Conservation (phyloP, 768 basidiomycete genomes). For the Hypsizygus marmoreus region DNA sequence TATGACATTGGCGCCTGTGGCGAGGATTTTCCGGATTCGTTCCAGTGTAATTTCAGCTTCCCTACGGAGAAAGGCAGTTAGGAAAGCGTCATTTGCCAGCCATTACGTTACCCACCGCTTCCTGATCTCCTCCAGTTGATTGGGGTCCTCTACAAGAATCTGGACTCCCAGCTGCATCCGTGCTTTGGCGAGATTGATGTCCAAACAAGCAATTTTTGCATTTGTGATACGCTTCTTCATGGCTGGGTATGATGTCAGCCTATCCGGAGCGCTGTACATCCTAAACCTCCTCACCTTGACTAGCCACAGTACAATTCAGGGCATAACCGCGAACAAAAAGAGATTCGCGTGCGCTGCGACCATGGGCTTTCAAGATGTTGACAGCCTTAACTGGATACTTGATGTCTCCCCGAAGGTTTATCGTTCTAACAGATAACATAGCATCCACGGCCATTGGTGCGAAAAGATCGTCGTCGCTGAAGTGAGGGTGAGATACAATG, state of each 20-base stretch:
- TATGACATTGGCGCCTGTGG: constrained; percentile 94
- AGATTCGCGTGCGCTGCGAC: constrained; percentile 93
- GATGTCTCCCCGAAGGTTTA: constrained; percentile 91
- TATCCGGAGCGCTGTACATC: constrained; percentile 1
- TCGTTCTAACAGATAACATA: constrained; percentile 95
- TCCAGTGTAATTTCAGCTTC: constrained; percentile 97
- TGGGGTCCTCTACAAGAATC: constrained; percentile 94
- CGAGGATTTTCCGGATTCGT: constrained; percentile 93
- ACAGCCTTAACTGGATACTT: constrained; percentile 99
- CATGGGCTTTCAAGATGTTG: constrained; percentile 97
- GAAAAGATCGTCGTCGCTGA: constrained; percentile 98
- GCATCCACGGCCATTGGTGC: constrained; percentile 99
- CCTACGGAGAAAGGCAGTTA: constrained; percentile 28
- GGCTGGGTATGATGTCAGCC: constrained; percentile 46
- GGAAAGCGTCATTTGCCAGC: neutral
- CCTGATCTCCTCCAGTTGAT: constrained; percentile 95
- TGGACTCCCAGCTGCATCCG: constrained; percentile 99
- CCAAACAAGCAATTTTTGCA: constrained; percentile 97
- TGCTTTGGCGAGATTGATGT: constrained; percentile 95
- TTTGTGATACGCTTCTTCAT: constrained; percentile 95
- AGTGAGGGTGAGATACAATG: neutral
- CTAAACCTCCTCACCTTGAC: constrained; percentile 71
- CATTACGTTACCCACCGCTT: constrained; percentile 70
- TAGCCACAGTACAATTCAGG: constrained; percentile 96
- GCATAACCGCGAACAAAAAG: constrained; percentile 96